Conservation (phyloP, 208 protist species). For the Acanthamoeba lenticulata region DNA sequence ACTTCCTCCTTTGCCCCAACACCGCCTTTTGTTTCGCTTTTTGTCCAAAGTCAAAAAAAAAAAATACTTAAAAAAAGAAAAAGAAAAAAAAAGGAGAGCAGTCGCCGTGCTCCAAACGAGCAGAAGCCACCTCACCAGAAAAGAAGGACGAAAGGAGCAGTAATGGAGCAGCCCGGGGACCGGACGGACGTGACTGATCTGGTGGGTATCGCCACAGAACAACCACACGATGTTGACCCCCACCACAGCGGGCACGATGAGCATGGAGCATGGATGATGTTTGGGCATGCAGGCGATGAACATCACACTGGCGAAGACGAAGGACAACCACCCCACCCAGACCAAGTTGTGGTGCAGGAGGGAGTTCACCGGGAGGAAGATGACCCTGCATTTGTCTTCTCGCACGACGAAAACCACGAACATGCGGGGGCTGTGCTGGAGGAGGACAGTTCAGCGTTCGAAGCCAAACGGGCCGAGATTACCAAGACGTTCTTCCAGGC, state of each 20-base stretch:
- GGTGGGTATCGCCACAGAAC: background rate
- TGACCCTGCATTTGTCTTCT: background rate
- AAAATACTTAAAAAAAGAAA: too few species aligned
- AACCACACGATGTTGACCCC: background rate
- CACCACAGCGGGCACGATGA: too few species aligned
- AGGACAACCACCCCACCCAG: too few species aligned
- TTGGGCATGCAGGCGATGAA: background rate
- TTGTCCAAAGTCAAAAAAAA: too few species aligned
- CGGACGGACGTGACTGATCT: background rate
- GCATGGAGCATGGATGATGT: background rate
- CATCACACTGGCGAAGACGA: background rate
- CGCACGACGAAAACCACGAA: background rate
- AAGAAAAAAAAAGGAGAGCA: too few species aligned
- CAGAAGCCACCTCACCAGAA: background rate
- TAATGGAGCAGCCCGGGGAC: background rate
- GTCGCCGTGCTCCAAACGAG: background rate
- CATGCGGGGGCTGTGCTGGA: background rate
- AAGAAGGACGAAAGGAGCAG: background rate
- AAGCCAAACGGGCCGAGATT: slow-evolving; percentile 24
- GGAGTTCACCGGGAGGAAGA: too few species aligned
- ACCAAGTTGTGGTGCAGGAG: too few species aligned
- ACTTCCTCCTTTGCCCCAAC: too few species aligned
- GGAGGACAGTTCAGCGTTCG: background rate
- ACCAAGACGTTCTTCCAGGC: slow-evolving; percentile 37
- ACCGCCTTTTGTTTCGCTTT: too few species aligned